Conservation (phyloP, 257 asterid genomes). For the Scutellaria minor region DNA sequence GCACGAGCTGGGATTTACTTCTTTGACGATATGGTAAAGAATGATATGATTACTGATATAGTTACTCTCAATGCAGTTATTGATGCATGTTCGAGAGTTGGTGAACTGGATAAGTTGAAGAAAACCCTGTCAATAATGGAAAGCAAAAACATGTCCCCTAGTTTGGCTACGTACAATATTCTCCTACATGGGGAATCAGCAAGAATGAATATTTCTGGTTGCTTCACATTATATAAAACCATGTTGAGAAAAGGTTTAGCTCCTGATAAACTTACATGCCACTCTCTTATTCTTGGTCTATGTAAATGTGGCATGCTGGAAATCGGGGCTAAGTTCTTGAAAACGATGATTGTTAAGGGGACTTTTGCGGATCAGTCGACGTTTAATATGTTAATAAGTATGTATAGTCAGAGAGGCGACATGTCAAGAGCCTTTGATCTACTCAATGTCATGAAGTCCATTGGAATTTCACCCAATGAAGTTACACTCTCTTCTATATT, state of each 20-base stretch:
- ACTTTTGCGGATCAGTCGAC: conserved; percentile 57
- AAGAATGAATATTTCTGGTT: conserved; percentile 49
- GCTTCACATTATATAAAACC: conserved; percentile 53
- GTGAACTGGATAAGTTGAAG: conserved; percentile 50
- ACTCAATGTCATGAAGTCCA: conserved; percentile 55
- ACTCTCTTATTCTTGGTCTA: conserved; percentile 66
- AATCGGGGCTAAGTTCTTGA: conserved; percentile 67
- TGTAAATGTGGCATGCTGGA: conserved; percentile 69
- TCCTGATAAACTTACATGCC: conserved; percentile 76
- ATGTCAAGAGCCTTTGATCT: conserved; percentile 65
- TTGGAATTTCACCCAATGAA: conserved; percentile 57
- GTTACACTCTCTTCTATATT: conserved; percentile 61
- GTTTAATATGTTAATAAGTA: conserved; percentile 62
- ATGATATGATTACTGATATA: conserved; percentile 60
- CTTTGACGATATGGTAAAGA: conserved; percentile 57
- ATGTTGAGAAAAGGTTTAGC: conserved; percentile 54
- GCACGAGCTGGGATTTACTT: conserved; percentile 60
- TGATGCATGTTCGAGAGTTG: conserved; percentile 74
- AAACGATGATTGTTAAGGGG: conserved; percentile 66
- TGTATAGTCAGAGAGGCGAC: conserved; percentile 63
- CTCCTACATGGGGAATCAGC: conserved; percentile 74
- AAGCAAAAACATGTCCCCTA: conserved; percentile 45
- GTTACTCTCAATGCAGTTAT: conserved; percentile 64
- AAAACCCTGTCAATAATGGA: conserved; percentile 49
- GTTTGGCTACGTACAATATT: conserved; percentile 72